Evolutionary conservation across 2,329 filamentous ascomycete genomes (phyloP).

Genomic region (Alternaria panax): DNA sequence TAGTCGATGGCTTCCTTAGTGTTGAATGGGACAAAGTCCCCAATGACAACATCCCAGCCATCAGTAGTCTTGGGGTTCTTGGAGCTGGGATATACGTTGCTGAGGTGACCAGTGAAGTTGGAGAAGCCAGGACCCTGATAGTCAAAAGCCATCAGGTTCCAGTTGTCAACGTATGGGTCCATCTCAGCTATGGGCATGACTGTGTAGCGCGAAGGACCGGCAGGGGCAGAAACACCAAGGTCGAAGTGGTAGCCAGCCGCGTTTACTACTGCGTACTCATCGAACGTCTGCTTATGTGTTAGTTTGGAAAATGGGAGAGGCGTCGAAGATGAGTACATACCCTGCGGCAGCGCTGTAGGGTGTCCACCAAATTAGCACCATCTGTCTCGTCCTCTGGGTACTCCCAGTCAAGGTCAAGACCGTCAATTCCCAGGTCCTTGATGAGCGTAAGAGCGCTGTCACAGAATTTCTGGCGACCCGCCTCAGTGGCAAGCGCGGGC

Average conservation of each 20-base stretch:
- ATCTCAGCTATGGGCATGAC: conserved; percentile 50
- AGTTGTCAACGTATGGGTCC: conserved; percentile 55
- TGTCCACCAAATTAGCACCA: conserved; percentile 47
- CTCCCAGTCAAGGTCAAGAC: conserved; percentile 56
- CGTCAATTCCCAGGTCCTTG: conserved; percentile 76
- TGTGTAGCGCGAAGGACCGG: conserved; percentile 51
- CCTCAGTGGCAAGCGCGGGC: conserved; percentile 67
- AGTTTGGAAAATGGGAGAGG: not conserved
- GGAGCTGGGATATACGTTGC: conserved; percentile 35
- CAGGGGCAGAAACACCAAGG: conserved; percentile 55
- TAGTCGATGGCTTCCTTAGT: conserved; percentile 35
- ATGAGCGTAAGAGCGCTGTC: conserved; percentile 75
- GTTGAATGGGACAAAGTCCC: conserved; percentile 28
- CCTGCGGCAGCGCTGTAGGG: conserved; percentile 45
- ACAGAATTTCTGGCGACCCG: conserved; percentile 70
- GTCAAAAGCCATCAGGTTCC: conserved; percentile 70
- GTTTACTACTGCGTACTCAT: conserved; percentile 48
- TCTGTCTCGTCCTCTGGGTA: conserved; percentile 52
- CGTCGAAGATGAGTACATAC: conserved; percentile 31
- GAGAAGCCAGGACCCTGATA: conserved; percentile 79
- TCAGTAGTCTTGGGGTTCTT: conserved; percentile 31
- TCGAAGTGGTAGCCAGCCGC: conserved; percentile 52
- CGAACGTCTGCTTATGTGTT: conserved; percentile 38
- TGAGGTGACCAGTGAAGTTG: conserved; percentile 61
- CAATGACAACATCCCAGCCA: conserved; percentile 14